A percentile compares a stretch with the other conserved stretches of the same genome.
Conservation (phyloP, 2,329 filamentous ascomycete species). For the Sporothrix humicola region DNA sequence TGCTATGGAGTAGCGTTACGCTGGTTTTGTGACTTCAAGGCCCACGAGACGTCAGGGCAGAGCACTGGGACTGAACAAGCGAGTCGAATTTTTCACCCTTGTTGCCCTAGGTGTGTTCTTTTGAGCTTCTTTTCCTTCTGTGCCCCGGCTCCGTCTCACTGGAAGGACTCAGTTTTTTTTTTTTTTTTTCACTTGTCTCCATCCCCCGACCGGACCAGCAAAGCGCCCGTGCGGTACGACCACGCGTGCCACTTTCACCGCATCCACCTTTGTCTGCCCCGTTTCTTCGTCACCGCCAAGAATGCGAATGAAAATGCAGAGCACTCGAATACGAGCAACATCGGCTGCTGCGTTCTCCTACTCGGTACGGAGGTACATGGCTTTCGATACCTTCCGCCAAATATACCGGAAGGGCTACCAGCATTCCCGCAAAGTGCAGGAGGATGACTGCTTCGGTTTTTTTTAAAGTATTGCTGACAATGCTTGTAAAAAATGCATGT, state of each 20-base stretch:
- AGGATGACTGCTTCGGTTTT: constrained; percentile 1
- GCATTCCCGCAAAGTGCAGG: no score
- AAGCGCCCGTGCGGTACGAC: not conserved
- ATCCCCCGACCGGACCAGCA: not conserved
- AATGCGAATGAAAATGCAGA: not conserved
- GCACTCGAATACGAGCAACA: constrained; percentile 1
- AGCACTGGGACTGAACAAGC: not conserved
- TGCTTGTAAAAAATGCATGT: not conserved
- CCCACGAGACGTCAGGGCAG: not conserved
- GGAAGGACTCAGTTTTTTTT: not conserved
- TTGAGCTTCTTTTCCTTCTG: constrained; percentile 20
- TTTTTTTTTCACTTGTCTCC: not conserved
- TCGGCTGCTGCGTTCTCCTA: not conserved
- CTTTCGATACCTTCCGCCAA: not conserved
- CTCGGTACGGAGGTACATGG: not conserved
- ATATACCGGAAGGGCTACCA: not conserved
- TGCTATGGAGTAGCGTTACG: constrained; percentile 17
- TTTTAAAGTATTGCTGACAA: not conserved
- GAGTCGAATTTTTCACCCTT: constrained; percentile 8
- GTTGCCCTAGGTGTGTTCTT: not conserved
- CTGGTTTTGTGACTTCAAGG: not conserved
- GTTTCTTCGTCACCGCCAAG: constrained; percentile 23
- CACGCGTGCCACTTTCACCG: not conserved
- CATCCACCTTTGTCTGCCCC: not conserved
- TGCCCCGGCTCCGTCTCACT: not conserved